Base-by-base conservation (phyloP, 306 rosid genomes). In the Rosa multiflora region DNA sequence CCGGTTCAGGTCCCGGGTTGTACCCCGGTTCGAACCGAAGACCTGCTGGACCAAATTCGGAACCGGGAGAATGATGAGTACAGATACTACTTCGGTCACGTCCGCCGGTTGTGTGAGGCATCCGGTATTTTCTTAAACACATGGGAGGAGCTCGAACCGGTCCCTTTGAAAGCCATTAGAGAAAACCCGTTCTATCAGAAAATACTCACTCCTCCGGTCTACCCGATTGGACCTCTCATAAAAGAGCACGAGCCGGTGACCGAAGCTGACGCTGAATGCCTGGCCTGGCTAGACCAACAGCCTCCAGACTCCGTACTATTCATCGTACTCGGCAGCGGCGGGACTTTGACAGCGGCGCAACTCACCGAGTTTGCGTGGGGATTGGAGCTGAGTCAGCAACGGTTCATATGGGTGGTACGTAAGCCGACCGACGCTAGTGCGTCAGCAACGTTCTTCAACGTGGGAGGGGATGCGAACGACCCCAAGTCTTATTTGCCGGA, bases 281-380 rank as follows among this genome's bases (percentile, higher is more conserved):
- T 87, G 14, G 74, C 72, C 8, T 87, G 90, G 92, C 88, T 89
- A 0, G 88, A 89, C 35, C 55, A 69, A 15, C 88, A 89, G 53
- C 81, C 90, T 3, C 12, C 72, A 0, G 71, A 75, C 1, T 87
- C 90, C 6, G 92, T 89, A 17, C 21, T 87, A 17, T 81, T 63
- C 26, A 51, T 89, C 5, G 66, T 86, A 0, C 70, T 81, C 7
- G 89, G 90, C 0, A 85, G 92, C 1, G 90, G 88, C 0, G 90
- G 93, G 0, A 79, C 79, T 21, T 10, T 85, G 1, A 70, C 76
- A 0, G 12, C 20, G 0, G 75, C 78, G 40, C 93, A 89, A 8
- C 42, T 59, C 56, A 59, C 42, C 0, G 93, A 89, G 83, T 37
- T 89, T 21, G 90, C 88, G 0, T 85, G 79, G 86, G 90, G 92